A percentile compares a stretch with the other conserved stretches of the same genome.
These are phyloP conservation scores for Aureobasidium uvarum DNA, from an alignment of 2,329 filamentous ascomycete genomes.

Conservation along the genomic window DNA sequence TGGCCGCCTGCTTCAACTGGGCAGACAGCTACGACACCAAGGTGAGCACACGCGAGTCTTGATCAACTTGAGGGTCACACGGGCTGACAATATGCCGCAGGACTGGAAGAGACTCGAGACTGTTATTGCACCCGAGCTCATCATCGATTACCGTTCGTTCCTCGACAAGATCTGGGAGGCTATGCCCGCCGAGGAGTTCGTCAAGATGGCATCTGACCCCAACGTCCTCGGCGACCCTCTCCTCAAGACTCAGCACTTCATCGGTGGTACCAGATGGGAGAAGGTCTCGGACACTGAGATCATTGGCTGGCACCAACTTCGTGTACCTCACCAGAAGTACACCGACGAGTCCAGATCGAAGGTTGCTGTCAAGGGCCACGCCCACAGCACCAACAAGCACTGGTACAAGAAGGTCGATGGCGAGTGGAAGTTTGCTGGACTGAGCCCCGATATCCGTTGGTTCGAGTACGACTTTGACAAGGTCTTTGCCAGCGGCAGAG, in stretches of 20 bases:
- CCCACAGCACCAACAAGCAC: conserved; percentile 54
- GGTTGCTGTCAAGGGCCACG: conserved; percentile 56
- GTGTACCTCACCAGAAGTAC: conserved; percentile 59
- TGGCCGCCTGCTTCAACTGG: conserved; percentile 49
- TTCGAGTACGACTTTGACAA: conserved; percentile 57
- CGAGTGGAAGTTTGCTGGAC: conserved; percentile 58
- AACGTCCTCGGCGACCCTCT: conserved; percentile 55
- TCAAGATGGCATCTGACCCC: conserved; percentile 53
- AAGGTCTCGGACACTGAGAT: conserved; percentile 51
- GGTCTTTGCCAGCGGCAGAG: conserved; percentile 52
- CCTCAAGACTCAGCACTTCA: conserved; percentile 58
- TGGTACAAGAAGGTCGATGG: conserved; percentile 59
- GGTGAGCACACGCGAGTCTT: conserved; percentile 31
- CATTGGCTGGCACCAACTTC: conserved; percentile 56
- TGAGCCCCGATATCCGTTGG: conserved; percentile 56
- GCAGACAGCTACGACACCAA: conserved; percentile 66
- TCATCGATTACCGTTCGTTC: conserved; percentile 68
- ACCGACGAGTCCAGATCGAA: conserved; percentile 48
- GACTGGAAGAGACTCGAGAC: conserved; percentile 61
- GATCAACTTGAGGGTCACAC: neutral
- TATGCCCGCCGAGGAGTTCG: conserved; percentile 56
- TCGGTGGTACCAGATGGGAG: conserved; percentile 55
- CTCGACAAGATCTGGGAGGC: conserved; percentile 56
- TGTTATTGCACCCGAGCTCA: conserved; percentile 60
- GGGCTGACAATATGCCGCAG: conserved; percentile 26